phyloP scores from a whole-genome alignment of 1,139 yeast genomes.

The Pichia terricola region DNA sequence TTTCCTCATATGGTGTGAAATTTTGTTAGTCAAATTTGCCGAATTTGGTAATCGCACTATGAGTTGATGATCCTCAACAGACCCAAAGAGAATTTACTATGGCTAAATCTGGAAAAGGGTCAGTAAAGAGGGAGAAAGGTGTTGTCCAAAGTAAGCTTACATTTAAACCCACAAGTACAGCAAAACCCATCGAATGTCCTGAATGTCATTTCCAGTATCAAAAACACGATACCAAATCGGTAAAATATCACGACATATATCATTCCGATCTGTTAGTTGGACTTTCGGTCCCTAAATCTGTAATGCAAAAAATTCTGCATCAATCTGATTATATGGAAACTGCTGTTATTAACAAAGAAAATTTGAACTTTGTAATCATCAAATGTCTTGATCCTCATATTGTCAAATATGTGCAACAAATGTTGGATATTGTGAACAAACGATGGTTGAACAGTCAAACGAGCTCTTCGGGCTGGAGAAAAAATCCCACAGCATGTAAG shows the following conservation, averaged over 20 bases:
- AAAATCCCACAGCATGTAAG: conserved; percentile 1
- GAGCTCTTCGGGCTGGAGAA: conserved; percentile 2
- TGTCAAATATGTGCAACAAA: background rate
- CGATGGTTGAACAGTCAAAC: conserved; percentile 4
- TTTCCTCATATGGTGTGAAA: too few species aligned
- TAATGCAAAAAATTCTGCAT: too few species aligned
- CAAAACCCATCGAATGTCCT: background rate
- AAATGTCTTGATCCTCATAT: conserved; percentile 6
- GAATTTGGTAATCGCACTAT: too few species aligned
- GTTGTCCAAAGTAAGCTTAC: too few species aligned
- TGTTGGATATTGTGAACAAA: conserved; percentile 2
- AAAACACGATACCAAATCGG: background rate
- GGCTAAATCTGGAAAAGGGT: too few species aligned
- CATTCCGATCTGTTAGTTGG: background rate
- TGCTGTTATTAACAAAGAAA: background rate
- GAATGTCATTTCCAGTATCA: background rate
- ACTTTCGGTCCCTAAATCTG: background rate
- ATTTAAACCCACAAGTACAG: too few species aligned
- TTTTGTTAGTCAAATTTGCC: too few species aligned
- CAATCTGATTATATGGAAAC: background rate
- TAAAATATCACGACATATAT: background rate
- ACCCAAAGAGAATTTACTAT: too few species aligned
- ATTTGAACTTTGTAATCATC: conserved; percentile 23
- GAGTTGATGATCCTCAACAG: too few species aligned
- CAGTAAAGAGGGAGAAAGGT: too few species aligned